Evolutionary conservation across 2,329 filamentous ascomycete species (phyloP).

Genomic region (Arthroderma sp.): DNA sequence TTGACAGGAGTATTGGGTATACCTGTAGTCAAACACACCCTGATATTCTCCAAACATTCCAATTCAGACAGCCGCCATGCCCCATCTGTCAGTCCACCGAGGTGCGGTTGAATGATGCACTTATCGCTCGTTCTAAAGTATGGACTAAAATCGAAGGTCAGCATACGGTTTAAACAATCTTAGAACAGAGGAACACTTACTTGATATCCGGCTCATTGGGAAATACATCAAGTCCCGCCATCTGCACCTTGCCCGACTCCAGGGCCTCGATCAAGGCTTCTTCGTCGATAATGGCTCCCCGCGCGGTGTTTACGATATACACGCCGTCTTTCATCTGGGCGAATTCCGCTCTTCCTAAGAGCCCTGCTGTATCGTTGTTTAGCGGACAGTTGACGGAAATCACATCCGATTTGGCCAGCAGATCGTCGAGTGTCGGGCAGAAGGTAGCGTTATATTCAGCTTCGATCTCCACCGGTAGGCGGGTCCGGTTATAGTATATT

Average conservation of each 20-base stretch:
- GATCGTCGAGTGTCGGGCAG: constrained; percentile 24
- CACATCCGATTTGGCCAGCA: constrained; percentile 30
- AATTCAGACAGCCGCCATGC: constrained; percentile 31
- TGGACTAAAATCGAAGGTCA: constrained; percentile 7
- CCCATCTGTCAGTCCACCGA: constrained; percentile 33
- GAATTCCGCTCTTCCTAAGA: constrained; percentile 32
- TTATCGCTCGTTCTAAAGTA: constrained; percentile 31
- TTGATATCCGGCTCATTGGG: constrained; percentile 32
- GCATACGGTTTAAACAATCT: not conserved
- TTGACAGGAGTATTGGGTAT: constrained; percentile 28
- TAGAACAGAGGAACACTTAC: not conserved
- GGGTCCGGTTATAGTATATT: constrained; percentile 32
- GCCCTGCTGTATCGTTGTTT: constrained; percentile 25
- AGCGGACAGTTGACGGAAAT: constrained; percentile 39
- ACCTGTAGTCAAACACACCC: constrained; percentile 27
- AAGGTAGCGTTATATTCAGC: constrained; percentile 24
- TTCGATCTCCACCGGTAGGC: constrained; percentile 24
- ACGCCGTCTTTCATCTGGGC: constrained; percentile 35
- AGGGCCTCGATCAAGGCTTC: constrained; percentile 35
- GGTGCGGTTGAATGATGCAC: constrained; percentile 33
- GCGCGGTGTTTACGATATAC: constrained; percentile 39
- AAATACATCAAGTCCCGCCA: constrained; percentile 40
- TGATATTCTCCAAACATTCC: constrained; percentile 37
- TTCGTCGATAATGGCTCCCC: constrained; percentile 39
- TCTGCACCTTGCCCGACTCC: constrained; percentile 32